phyloP scores from a whole-genome alignment of 441 rosid species.

The Aleurites moluccanus region DNA sequence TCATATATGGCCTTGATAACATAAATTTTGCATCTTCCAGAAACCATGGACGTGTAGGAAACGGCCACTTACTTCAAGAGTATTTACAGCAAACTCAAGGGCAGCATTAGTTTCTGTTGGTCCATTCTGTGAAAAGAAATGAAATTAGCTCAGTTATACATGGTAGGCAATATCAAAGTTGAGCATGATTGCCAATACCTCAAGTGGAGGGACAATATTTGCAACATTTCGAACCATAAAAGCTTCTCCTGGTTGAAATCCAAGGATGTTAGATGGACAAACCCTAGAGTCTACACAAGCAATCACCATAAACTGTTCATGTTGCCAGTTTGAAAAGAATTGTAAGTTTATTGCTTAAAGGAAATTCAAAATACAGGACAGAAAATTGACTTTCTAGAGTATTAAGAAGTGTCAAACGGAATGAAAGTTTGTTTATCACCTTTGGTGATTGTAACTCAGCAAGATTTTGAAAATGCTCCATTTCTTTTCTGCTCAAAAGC shows the following conservation, averaged over 20 bases:
- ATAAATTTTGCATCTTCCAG: slow-evolving; percentile 5
- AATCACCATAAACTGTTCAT: slow-evolving; percentile 87
- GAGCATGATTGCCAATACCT: slow-evolving; percentile 45
- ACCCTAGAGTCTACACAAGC: slow-evolving; percentile 98
- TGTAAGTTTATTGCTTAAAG: not conserved
- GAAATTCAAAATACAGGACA: not conserved
- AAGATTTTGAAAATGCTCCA: slow-evolving; percentile 62
- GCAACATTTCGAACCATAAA: slow-evolving; percentile 87
- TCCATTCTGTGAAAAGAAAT: slow-evolving; percentile 48
- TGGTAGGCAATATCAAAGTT: not conserved
- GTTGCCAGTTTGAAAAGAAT: slow-evolving; percentile 24
- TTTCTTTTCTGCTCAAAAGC: slow-evolving; percentile 55
- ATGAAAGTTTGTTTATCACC: slow-evolving; percentile 37
- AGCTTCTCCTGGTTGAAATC: slow-evolving; percentile 98
- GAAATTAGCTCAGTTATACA: not conserved
- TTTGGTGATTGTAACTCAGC: slow-evolving; percentile 77
- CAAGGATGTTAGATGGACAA: slow-evolving; percentile 84
- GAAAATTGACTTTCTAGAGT: not conserved
- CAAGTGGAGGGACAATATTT: slow-evolving; percentile 75
- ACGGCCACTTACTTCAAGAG: slow-evolving; percentile 56
- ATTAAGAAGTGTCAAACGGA: not conserved
- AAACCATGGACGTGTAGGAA: not conserved
- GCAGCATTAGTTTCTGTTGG: slow-evolving; percentile 94
- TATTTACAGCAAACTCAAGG: slow-evolving; percentile 81
- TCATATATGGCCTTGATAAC: not conserved